phyloP scores from a whole-genome alignment of 2,329 filamentous ascomycete species.

The Dothistroma septosporum region DNA sequence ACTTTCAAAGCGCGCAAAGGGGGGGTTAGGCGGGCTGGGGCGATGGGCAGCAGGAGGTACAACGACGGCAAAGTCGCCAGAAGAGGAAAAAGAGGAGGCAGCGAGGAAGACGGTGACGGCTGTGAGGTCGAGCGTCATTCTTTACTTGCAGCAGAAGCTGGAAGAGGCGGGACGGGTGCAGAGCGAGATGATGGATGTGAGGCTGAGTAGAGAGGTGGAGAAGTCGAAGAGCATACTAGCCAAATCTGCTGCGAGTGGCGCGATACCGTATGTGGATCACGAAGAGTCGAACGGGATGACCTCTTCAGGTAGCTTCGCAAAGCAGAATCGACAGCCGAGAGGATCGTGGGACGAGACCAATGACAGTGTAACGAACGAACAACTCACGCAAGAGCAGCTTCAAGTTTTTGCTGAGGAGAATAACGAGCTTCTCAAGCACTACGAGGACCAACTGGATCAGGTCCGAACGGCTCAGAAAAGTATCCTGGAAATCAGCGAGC shows the following conservation, averaged over 20 bases:
- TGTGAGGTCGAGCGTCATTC: slow-evolving; percentile 78
- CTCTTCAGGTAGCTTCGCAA: neutral
- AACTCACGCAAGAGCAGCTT: slow-evolving; percentile 76
- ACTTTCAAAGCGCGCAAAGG: slow-evolving; percentile 61
- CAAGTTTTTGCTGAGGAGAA: slow-evolving; percentile 94
- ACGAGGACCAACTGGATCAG: slow-evolving; percentile 90
- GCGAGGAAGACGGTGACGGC: slow-evolving; percentile 61
- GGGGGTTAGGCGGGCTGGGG: slow-evolving; percentile 64
- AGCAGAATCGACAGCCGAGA: neutral
- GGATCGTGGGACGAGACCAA: neutral
- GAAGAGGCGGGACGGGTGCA: slow-evolving; percentile 75
- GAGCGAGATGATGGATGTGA: slow-evolving; percentile 86
- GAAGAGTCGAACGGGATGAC: neutral
- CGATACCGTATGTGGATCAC: slow-evolving; percentile 22
- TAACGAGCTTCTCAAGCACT: slow-evolving; percentile 85
- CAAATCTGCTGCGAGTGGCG: slow-evolving; percentile 43
- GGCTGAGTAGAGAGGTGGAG: slow-evolving; percentile 79
- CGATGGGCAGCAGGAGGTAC: slow-evolving; percentile 59
- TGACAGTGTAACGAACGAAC: slow-evolving; percentile 18
- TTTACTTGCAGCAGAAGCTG: slow-evolving; percentile 71
- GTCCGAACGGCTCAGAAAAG: slow-evolving; percentile 88
- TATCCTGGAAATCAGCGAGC: slow-evolving; percentile 83
- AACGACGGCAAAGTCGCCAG: slow-evolving; percentile 53
- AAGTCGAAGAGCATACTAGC: slow-evolving; percentile 82
- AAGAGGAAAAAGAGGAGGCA: slow-evolving; percentile 70